Evolutionary conservation across 768 basidiomycete species (phyloP).

Genomic region (Glaciozyma antarctica): DNA sequence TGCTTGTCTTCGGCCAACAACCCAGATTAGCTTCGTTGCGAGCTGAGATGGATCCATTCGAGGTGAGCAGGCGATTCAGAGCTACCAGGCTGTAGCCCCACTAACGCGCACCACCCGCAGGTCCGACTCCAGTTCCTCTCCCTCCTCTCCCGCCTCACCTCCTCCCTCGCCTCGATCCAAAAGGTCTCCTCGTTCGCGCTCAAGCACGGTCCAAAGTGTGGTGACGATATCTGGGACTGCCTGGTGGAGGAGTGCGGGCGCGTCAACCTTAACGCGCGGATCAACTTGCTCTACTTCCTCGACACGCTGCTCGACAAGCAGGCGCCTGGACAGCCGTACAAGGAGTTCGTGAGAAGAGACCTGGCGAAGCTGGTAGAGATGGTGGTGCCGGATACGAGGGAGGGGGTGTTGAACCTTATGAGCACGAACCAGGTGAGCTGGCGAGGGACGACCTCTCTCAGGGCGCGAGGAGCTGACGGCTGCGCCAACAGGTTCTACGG

Average conservation of each 20-base stretch:
- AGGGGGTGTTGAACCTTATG: slow-evolving; percentile 42
- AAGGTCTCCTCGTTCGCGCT: slow-evolving; percentile 42
- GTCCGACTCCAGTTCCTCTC: slow-evolving; percentile 41
- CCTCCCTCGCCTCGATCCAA: slow-evolving; percentile 42
- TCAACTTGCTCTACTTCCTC: slow-evolving; percentile 45
- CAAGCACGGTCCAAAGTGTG: slow-evolving; percentile 39
- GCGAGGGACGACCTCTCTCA: slow-evolving; percentile 32
- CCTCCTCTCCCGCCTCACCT: slow-evolving; percentile 41
- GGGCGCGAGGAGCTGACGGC: slow-evolving; percentile 32
- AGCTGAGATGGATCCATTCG: slow-evolving; percentile 34
- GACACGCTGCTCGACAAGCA: slow-evolving; percentile 39
- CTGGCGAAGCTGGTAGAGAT: slow-evolving; percentile 38
- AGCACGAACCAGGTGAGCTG: slow-evolving; percentile 41
- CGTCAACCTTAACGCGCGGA: slow-evolving; percentile 41
- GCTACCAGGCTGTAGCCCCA: too few relatives aligned
- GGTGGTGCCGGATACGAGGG: slow-evolving; percentile 41
- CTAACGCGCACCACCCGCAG: slow-evolving; percentile 6
- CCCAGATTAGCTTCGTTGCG: too few relatives aligned
- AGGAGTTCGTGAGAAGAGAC: slow-evolving; percentile 37
- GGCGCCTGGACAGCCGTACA: slow-evolving; percentile 37
- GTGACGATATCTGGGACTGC: slow-evolving; percentile 45
- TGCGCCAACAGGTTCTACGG: slow-evolving; percentile 30
- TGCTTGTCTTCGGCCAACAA: too few relatives aligned
- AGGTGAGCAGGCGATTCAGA: slow-evolving; percentile 15
- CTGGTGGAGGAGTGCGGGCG: slow-evolving; percentile 42